These are phyloP conservation scores for Cladophialophora chaetospira DNA, from an alignment of 2,329 filamentous ascomycete genomes.

Conservation along the genomic window DNA sequence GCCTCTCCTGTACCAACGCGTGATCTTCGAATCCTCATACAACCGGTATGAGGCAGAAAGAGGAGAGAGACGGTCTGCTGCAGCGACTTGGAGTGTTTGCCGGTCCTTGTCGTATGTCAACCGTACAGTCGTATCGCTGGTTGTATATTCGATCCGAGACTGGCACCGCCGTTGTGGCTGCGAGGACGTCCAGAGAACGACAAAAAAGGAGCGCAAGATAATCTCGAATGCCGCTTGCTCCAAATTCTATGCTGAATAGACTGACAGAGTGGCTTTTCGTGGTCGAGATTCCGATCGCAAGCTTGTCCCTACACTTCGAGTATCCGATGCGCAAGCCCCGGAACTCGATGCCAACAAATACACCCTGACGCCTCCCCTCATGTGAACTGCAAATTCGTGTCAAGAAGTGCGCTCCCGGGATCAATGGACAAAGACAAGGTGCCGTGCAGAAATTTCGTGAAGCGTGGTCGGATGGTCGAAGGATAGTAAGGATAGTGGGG, in stretches of 20 bases:
- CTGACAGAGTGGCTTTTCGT: not conserved
- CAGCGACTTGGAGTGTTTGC: not conserved
- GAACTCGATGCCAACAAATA: conserved; percentile 3
- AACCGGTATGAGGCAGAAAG: conserved; percentile 9
- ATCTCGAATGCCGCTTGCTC: conserved; percentile 9
- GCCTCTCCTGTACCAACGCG: conserved; percentile 20
- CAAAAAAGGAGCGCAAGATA: conserved; percentile 4
- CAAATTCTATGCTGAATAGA: not conserved
- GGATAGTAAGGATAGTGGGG: conserved; percentile 16
- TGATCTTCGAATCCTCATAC: conserved; percentile 17
- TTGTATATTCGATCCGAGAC: not conserved
- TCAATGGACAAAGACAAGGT: conserved; percentile 4
- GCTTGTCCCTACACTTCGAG: not conserved
- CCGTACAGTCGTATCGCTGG: not conserved
- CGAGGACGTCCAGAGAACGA: not conserved
- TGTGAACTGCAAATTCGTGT: conserved; percentile 4
- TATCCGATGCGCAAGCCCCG: conserved; percentile 10
- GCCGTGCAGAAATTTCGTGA: conserved; percentile 9
- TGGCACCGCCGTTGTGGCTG: conserved; percentile 8
- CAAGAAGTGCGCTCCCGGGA: not conserved
- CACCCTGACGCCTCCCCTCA: conserved; percentile 12
- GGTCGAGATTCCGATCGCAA: conserved; percentile 1
- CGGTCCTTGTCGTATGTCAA: not conserved
- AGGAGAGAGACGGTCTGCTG: conserved; percentile 1
- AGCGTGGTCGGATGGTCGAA: conserved; percentile 17